These are phyloP conservation scores for Vitis rotundifolia DNA, from an alignment of 164 flowering plant species.

Conservation along the genomic window DNA sequence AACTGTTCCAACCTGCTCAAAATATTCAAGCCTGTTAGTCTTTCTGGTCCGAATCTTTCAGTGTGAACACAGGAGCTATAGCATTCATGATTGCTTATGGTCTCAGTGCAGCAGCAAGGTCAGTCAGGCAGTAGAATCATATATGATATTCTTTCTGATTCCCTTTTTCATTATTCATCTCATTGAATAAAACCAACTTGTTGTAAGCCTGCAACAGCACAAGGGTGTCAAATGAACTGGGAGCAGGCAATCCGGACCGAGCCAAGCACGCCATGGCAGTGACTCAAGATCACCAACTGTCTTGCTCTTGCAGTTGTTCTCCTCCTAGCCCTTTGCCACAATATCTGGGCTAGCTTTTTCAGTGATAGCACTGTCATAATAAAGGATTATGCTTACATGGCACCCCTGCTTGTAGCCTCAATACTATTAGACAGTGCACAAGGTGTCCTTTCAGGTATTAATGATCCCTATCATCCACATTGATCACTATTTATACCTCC, in stretches of 20 bases:
- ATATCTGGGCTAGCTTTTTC: conserved; percentile 72
- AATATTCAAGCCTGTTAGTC: background rate
- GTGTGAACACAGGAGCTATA: conserved; percentile 81
- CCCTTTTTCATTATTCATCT: background rate
- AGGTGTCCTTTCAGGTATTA: conserved; percentile 74
- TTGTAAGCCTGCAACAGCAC: conserved; percentile 46
- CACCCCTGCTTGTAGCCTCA: conserved; percentile 64
- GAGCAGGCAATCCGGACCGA: conserved; percentile 55
- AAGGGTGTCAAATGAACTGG: conserved; percentile 87
- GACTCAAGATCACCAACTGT: conserved; percentile 68
- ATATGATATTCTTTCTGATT: background rate
- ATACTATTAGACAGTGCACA: conserved; percentile 66
- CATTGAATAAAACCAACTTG: background rate
- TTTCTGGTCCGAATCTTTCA: conserved; percentile 17
- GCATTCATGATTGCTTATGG: conserved; percentile 78
- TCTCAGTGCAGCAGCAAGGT: conserved; percentile 93
- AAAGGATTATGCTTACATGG: conserved; percentile 52
- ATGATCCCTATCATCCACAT: background rate
- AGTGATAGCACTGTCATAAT: conserved; percentile 51
- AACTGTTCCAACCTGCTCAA: too few relatives aligned
- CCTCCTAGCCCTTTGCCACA: conserved; percentile 56
- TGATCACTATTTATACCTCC: background rate
- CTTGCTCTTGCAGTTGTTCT: conserved; percentile 48
- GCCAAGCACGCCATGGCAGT: conserved; percentile 73
- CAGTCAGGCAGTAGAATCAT: background rate